Conservation (phyloP, 371 early-diverging fungal species). For the Mucor irregularis region DNA sequence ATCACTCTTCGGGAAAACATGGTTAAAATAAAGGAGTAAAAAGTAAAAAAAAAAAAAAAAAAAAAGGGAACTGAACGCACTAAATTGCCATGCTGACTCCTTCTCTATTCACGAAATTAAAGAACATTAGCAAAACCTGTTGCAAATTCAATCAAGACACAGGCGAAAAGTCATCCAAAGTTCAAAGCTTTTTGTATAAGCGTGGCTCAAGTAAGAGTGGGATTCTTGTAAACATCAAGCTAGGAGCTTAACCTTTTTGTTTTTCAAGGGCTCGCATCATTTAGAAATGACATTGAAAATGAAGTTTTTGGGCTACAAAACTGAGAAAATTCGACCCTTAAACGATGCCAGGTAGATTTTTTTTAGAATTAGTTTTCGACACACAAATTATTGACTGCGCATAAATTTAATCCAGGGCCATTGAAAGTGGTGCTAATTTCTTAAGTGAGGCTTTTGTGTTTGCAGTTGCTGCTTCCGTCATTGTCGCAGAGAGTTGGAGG, state of each 20-base stretch:
- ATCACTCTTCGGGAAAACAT: conserved; percentile 13
- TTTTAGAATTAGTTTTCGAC: background rate
- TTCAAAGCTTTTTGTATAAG: conserved; percentile 80
- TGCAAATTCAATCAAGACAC: conserved; percentile 79
- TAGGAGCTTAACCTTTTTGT: background rate
- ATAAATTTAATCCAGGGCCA: conserved; percentile 53
- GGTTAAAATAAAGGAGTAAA: background rate
- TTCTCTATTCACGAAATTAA: background rate
- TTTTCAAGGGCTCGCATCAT: conserved; percentile 54
- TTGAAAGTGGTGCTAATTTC: conserved; percentile 89
- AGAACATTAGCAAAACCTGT: conserved; percentile 24
- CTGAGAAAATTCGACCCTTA: conserved; percentile 78
- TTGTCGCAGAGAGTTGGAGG: conserved; percentile 69
- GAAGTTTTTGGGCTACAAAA: conserved; percentile 79
- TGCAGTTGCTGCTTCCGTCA: conserved; percentile 77
- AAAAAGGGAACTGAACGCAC: too few relatives aligned
- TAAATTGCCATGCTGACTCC: too few relatives aligned
- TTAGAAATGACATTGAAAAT: conserved; percentile 83
- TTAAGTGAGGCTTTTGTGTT: conserved; percentile 86
- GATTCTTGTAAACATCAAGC: background rate
- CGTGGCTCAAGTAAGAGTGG: conserved; percentile 69
- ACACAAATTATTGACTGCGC: background rate
- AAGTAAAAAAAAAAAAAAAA: background rate
- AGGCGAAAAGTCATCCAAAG: conserved; percentile 66
- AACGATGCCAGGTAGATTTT: conserved; percentile 69